Evolutionary conservation across 2,329 filamentous ascomycete genomes (phyloP), one percentile per base, ranked within the genome.

Genomic region (Microsporum audouinii): DNA sequence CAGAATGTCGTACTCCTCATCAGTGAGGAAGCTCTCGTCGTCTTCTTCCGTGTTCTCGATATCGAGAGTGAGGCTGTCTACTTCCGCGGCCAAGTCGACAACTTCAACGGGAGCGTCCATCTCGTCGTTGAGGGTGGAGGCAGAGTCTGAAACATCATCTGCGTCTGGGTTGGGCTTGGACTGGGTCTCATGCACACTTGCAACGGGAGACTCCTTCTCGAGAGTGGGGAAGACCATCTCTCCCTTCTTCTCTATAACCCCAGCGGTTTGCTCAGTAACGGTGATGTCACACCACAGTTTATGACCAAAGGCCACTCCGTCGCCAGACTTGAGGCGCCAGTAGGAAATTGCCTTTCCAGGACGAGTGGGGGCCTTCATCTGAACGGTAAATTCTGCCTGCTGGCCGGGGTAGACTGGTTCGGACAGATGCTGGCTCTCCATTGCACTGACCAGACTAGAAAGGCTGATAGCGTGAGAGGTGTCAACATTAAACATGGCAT

Each of bases 1-100:
- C 53, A 97, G 84, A 66, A 97, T 91, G 70, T 99, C 94, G 73
- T 97, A 99, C 77, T 99, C 94, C 73, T 97, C 94, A 65, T 99
- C 94, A 0, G 94, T 97, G 79, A 95, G 77, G 80, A 96, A 96
- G 10, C 87, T 88, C 14, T 63, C 63, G 63, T 88, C 84, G 4
- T n/a, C n/a, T 7, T 43, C 39, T n/a, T 80, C 78, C 27, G 72
- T 76, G 5, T 72, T 71, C 10, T 74, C 72, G 60, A 77, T 78
- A 45, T 78, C 77, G 47, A 80, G 69, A 23, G 81, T 78, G 62
- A 85, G 76, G 65, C 80, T 83, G 66, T 83, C 82, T 58, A 80
- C 79, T 68, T 85, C 83, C 65, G 84, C 79, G 27, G 81, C 78
- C 56, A 81, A 76, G 27, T 77, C 55, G 23, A 45, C 33, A 12